Base-by-base conservation (phyloP, 176 grass and related monocot species). In the Avena insularis region DNA sequence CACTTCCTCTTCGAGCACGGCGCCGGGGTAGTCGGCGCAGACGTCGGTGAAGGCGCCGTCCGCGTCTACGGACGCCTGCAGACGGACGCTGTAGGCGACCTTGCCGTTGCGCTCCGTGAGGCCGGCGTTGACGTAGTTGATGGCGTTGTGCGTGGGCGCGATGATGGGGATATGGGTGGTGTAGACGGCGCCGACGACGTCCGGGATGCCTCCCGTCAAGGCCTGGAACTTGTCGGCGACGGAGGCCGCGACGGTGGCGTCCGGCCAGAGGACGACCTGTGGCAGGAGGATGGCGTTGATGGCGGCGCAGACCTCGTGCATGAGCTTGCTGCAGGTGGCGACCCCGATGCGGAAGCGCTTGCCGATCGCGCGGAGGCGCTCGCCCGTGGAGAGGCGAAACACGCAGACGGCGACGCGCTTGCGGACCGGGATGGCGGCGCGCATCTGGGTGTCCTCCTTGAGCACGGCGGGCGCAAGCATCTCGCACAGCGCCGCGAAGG, bases 361-460 rank as follows among this genome's bases (percentile, higher is more conserved):
- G 23, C 90, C 86, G 45, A 98, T 88, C 6, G 83, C 33, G 6
- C 93, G 89, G n/a, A 98, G 91, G 3, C 93, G 90, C 79, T 98
- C 92, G 0, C 96, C 96, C 0, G 93, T 98, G 50, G 96, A 90
- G 35, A 98, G 90, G 54, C 93, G 96, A 90, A 88, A 95, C 25
- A 98, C 70, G 88, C 93, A 92, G 62, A 98, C 92, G 17, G 96
- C 96, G 2, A 98, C 92, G 16, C 96, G 93, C 87, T 98, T 82
- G 21, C 79, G 82, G 40, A 98, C 96, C 1, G 96, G 93, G 80
- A 98, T 98, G 54, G 96, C 93, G 3, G 84, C 82, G 29, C 96
- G 93, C 55, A 98, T 90, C 85, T 87, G 86, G 19, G 96, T 98
- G 88, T 98, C 96, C 87, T 98, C 96, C 78, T 95, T 98, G 6